Evolutionary conservation across 2,329 filamentous ascomycete genomes (phyloP).

Genomic region (Cladosporium sp.): DNA sequence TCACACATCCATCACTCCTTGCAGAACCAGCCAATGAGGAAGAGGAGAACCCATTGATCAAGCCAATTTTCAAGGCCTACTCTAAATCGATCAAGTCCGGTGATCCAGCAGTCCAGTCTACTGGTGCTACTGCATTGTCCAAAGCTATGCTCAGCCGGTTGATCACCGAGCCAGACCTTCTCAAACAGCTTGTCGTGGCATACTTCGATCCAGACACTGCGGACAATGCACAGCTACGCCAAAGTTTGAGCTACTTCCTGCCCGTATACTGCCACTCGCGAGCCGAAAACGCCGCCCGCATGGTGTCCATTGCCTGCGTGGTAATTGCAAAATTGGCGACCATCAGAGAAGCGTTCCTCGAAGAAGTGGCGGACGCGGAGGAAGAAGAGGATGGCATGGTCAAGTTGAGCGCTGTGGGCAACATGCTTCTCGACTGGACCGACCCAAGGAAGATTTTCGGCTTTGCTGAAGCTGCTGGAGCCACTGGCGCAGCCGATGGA

Average conservation of each 20-base stretch:
- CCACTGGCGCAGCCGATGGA: slow-evolving; percentile 15
- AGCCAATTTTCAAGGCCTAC: slow-evolving; percentile 78
- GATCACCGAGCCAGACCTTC: slow-evolving; percentile 67
- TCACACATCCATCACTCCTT: slow-evolving; percentile 79
- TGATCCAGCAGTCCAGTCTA: slow-evolving; percentile 70
- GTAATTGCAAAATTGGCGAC: slow-evolving; percentile 65
- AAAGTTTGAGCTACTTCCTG: slow-evolving; percentile 88
- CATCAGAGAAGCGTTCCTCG: slow-evolving; percentile 27
- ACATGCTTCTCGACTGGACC: slow-evolving; percentile 89
- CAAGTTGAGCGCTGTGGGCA: slow-evolving; percentile 66
- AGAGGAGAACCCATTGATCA: slow-evolving; percentile 43
- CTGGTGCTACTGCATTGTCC: slow-evolving; percentile 73
- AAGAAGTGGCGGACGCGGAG: slow-evolving; percentile 53
- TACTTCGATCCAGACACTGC: slow-evolving; percentile 84
- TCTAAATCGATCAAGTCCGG: slow-evolving; percentile 73
- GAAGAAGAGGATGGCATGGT: slow-evolving; percentile 78
- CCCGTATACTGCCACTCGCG: slow-evolving; percentile 90
- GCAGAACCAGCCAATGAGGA: slow-evolving; percentile 45
- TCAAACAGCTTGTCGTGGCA: slow-evolving; percentile 76
- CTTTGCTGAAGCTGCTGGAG: slow-evolving; percentile 24
- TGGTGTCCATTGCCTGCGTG: slow-evolving; percentile 69
- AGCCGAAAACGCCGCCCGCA: slow-evolving; percentile 74
- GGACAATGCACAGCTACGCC: slow-evolving; percentile 74
- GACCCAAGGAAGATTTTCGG: slow-evolving; percentile 72
- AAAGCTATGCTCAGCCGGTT: slow-evolving; percentile 81